Base-by-base conservation (phyloP, 371 early-diverging fungal species). In the Mortierella sp. region DNA sequence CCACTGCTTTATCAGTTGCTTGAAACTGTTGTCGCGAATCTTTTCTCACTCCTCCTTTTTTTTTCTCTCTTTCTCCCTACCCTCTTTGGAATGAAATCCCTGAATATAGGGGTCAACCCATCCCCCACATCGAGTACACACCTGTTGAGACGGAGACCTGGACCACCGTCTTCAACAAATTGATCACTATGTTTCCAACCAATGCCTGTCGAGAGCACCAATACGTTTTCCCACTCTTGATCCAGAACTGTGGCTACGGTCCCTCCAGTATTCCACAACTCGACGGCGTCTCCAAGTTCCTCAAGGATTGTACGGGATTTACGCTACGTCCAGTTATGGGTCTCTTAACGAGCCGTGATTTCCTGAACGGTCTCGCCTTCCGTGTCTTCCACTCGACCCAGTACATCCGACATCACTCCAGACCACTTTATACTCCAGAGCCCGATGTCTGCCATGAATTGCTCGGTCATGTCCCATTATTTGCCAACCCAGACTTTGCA, bases 291-390 rank as follows among this genome's bases (percentile, higher is more conserved):
- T 97, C 97, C 3, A 80, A 86, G 42, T 98, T 97, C 81, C 83
- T 98, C 43, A 95, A 97, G 79, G 97, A 97, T 62, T 96, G 95
- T 70, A 98, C 98, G 1, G 98, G 98, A 0, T 98, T 95, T 75
- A 96, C 96, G 8, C 72, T 98, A 57, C 91, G 97, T 27, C 97
- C 98, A 11, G 97, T 96, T 53, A 97, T 95, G 95, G 98, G 97
- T 3, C 83, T 98, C 21, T 82, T 98, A 50, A 92, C 94, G 8
- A 92, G 95, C 17, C 86, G 98, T 27, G 97, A 98, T 80, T 98
- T 98, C 72, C 79, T 98, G 70, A 97, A 97, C 70, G 94, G 94
- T 17, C 87, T 98, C 62, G 98, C 97, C 2, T 98, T 98, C 86
- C 86, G 98, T 32, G 97, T 97, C 6, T 98, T 98, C 83, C 94